These are phyloP conservation scores for Hericium erinaceus DNA, from an alignment of 768 basidiomycete genomes.

Conservation along the genomic window DNA sequence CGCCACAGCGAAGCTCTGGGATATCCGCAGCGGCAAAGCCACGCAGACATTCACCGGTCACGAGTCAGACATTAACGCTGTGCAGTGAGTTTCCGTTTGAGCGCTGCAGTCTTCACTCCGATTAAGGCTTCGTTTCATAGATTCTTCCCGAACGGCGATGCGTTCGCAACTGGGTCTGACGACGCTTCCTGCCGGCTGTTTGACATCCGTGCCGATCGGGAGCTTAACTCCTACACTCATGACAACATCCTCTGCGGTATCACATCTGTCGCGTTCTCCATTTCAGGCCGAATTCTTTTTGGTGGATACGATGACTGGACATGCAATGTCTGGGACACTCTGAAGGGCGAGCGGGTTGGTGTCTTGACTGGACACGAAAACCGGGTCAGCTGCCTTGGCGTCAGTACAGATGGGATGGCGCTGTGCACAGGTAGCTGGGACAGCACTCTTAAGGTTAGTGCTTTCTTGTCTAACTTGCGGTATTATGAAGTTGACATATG, in stretches of 20 bases:
- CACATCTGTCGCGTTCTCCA: constrained; percentile 97
- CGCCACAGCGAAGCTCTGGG: constrained; percentile 97
- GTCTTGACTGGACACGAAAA: constrained; percentile 98
- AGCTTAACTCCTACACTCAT: constrained; percentile 93
- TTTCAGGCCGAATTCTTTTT: constrained; percentile 93
- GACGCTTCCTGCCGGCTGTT: constrained; percentile 98
- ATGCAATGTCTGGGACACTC: constrained; percentile 98
- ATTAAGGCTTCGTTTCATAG: constrained; percentile 29
- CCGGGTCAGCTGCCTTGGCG: constrained; percentile 92
- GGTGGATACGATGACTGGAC: constrained; percentile 99
- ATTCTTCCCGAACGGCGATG: constrained; percentile 99
- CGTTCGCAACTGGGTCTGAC: constrained; percentile 97
- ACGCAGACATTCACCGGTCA: constrained; percentile 98
- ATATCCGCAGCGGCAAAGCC: constrained; percentile 94
- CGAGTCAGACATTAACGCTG: constrained; percentile 98
- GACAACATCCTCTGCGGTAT: constrained; percentile 99
- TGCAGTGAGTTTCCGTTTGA: constrained; percentile 58
- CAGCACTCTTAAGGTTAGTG: constrained; percentile 83
- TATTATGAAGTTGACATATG: constrained; percentile 4
- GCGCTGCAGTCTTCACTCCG: constrained; percentile 8
- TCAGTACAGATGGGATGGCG: constrained; percentile 94
- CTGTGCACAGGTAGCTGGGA: constrained; percentile 99
- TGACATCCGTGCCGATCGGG: constrained; percentile 95
- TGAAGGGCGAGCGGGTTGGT: constrained; percentile 96
- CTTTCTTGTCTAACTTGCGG: not conserved